Conservation (phyloP, 1,284 basidiomycete genomes). For the Malassezia yamatoensis region DNA sequence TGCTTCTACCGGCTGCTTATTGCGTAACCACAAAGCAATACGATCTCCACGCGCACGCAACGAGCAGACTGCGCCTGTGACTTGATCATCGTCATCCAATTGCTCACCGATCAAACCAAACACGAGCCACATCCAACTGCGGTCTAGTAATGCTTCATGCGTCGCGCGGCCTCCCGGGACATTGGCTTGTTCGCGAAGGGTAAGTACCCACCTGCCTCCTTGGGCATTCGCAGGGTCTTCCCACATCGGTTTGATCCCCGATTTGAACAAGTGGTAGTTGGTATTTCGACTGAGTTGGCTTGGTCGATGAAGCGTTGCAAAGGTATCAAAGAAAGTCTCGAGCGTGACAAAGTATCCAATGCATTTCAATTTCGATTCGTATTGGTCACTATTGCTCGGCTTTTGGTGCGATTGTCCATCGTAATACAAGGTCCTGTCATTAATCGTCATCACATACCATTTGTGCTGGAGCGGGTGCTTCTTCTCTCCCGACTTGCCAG, state of each 20-base stretch:
- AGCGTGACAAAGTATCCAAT: constrained; percentile 50
- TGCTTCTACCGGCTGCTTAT: constrained; percentile 68
- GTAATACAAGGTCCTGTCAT: constrained; percentile 66
- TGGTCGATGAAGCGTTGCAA: constrained; percentile 85
- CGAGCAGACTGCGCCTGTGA: constrained; percentile 72
- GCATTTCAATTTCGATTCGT: constrained; percentile 32
- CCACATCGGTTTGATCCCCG: constrained; percentile 81
- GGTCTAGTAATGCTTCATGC: constrained; percentile 66
- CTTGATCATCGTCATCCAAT: constrained; percentile 71
- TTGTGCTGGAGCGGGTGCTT: constrained; percentile 66
- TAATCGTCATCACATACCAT: constrained; percentile 52
- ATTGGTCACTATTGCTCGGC: constrained; percentile 53
- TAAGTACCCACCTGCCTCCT: constrained; percentile 87
- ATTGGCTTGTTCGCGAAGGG: constrained; percentile 57
- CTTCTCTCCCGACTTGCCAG: constrained; percentile 9
- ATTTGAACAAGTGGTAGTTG: constrained; percentile 90
- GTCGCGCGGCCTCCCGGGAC: constrained; percentile 44
- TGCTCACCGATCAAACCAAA: constrained; percentile 85
- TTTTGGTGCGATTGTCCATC: constrained; percentile 50
- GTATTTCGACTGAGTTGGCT: constrained; percentile 74
- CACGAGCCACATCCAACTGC: constrained; percentile 78
- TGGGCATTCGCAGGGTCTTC: constrained; percentile 81
- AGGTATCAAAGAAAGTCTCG: constrained; percentile 81
- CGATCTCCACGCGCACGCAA: constrained; percentile 74
- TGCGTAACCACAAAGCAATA: constrained; percentile 77